Evolutionary conservation across 2,329 filamentous ascomycete genomes (phyloP).

Genomic region (Huntiella bhutanensis): DNA sequence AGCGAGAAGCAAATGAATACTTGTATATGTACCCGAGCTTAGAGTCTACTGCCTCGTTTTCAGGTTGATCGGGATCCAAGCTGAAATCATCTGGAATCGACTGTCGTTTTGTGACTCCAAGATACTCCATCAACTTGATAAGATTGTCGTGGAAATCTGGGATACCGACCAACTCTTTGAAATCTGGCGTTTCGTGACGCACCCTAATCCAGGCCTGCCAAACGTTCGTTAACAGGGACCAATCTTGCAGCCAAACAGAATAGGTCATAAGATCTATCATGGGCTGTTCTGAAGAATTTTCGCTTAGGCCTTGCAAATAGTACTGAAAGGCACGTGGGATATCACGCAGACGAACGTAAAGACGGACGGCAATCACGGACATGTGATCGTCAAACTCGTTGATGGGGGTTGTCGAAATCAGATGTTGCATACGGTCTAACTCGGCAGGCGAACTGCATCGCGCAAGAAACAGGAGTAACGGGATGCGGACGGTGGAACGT

Average conservation of each 20-base stretch:
- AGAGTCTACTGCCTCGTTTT: background rate
- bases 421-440: slow-evolving; percentile 9
- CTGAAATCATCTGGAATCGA: slow-evolving; percentile 2
- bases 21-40: slow-evolving; percentile 7
- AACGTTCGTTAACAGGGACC: slow-evolving; percentile 6
- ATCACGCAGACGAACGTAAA: slow-evolving; percentile 10
- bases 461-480: slow-evolving; percentile 6
- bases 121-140: slow-evolving; percentile 2
- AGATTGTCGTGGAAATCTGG: slow-evolving; percentile 5
- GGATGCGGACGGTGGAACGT: background rate
- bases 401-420: slow-evolving; percentile 8
- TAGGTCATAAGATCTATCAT: slow-evolving; percentile 10
- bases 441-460: slow-evolving; percentile 10
- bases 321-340: slow-evolving; percentile 10
- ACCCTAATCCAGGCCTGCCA: slow-evolving; percentile 10
- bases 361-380: slow-evolving; percentile 9
- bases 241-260: slow-evolving; percentile 9
- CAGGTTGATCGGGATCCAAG: background rate
- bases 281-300: slow-evolving; percentile 7
- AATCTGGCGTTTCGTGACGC: slow-evolving; percentile 4
- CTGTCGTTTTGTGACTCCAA: slow-evolving; percentile 3
- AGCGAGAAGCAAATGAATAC: slow-evolving; percentile 5
- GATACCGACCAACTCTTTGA: slow-evolving; percentile 7
- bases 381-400: slow-evolving; percentile 8
- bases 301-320: slow-evolving; percentile 5